These are phyloP conservation scores for Trichoderma sp. DNA, from an alignment of 2,329 filamentous ascomycete species.

Conservation along the genomic window DNA sequence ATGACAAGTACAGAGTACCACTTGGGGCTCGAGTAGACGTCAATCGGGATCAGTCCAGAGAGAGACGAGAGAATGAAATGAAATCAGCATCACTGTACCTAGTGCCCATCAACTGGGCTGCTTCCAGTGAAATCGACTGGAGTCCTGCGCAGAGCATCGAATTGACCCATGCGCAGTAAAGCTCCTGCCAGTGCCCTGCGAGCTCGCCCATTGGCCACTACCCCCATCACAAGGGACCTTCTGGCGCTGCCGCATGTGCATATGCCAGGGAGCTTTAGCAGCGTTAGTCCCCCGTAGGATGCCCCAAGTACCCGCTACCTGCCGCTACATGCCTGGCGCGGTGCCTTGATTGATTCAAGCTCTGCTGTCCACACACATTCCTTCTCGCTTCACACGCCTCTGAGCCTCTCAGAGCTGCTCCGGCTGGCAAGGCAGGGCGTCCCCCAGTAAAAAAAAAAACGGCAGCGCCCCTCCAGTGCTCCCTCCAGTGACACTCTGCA, in stretches of 20 bases:
- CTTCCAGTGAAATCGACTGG: no score
- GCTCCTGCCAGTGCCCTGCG: background rate
- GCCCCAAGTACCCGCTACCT: background rate
- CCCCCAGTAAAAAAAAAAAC: background rate
- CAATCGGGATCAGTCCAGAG: no score
- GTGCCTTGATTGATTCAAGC: slow-evolving; percentile 1
- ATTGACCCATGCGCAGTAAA: background rate
- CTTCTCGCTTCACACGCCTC: slow-evolving; percentile 22
- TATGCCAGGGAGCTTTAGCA: background rate
- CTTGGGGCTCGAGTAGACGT: background rate
- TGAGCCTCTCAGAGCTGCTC: slow-evolving; percentile 1
- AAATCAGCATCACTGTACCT: no score
- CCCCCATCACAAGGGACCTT: slow-evolving; percentile 31
- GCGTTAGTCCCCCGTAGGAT: background rate
- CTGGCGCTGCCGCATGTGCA: slow-evolving; percentile 19
- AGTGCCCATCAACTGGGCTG: no score
- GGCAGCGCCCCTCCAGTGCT: background rate
- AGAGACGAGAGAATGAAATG: no score
- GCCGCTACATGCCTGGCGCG: slow-evolving; percentile 3
- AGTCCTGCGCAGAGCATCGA: background rate
- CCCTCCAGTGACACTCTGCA: background rate
- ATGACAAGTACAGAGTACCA: background rate
- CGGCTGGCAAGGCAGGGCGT: background rate
- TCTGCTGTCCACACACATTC: slow-evolving; percentile 24
- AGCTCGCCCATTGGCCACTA: slow-evolving; percentile 31